Conservation (phyloP, 2,329 filamentous ascomycete species). For the Alternaria sp. region DNA sequence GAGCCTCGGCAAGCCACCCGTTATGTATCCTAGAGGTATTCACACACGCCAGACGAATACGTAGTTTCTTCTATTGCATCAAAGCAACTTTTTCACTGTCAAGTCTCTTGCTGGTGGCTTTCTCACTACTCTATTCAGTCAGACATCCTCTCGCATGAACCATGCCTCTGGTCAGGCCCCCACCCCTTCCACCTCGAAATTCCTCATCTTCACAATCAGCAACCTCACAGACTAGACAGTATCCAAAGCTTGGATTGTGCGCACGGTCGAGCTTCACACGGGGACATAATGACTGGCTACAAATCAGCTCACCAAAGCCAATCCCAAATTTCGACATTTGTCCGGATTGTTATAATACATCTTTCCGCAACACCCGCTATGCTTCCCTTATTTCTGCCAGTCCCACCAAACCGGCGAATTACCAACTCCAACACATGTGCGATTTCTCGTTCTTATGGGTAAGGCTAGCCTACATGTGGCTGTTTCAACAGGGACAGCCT, state of each 20-base stretch:
- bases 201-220: slow-evolving; percentile 10
- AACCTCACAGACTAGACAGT: slow-evolving; percentile 1
- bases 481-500: slow-evolving; percentile 21
- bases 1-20: slow-evolving; percentile 8
- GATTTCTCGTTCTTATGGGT: slow-evolving; percentile 31
- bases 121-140: not conserved
- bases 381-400: slow-evolving; percentile 18
- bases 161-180: slow-evolving; percentile 27
- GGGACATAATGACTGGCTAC: slow-evolving; percentile 25
- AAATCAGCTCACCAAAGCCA: slow-evolving; percentile 20
- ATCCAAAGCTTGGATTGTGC: slow-evolving; percentile 21
- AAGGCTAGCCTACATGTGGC: slow-evolving; percentile 28
- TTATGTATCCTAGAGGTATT: not conserved
- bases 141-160: not conserved
- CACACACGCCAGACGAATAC: not conserved
- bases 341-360: slow-evolving; percentile 30
- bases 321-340: slow-evolving; percentile 32
- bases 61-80: not conserved
- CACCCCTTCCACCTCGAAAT: slow-evolving; percentile 8
- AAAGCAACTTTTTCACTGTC: not conserved
- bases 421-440: slow-evolving; percentile 14
- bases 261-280: slow-evolving; percentile 16
- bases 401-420: slow-evolving; percentile 19
- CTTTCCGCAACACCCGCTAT: slow-evolving; percentile 28
- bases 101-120: not conserved